These are phyloP conservation scores for Alloteropsis semialata DNA, from an alignment of 176 grass and related monocot genomes.

Conservation along the genomic window DNA sequence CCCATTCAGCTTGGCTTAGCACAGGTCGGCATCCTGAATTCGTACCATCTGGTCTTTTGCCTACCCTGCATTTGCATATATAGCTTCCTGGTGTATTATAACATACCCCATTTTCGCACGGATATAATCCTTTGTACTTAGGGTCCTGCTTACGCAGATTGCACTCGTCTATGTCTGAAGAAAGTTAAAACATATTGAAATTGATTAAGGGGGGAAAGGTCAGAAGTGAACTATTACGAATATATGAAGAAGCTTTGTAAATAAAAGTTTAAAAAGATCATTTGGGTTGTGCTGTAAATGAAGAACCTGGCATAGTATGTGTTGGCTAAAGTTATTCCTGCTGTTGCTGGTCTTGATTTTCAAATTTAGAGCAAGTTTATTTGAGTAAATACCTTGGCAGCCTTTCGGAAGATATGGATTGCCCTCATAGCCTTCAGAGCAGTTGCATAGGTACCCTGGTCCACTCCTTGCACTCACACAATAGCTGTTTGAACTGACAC, in stretches of 20 bases:
- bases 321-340: not conserved
- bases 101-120: conserved; percentile 17
- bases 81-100: conserved; percentile 22
- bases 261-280: too few species aligned
- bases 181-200: not conserved
- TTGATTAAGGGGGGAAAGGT: not conserved
- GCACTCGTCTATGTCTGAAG: conserved; percentile 29
- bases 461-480: conserved; percentile 26
- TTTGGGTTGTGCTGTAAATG: not conserved
- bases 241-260: not conserved
- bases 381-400: conserved; percentile 26
- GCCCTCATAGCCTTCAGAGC: conserved; percentile 36
- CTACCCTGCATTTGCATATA: not conserved
- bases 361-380: not conserved
- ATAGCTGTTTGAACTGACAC: conserved; percentile 39
- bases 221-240: not conserved
- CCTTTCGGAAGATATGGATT: conserved; percentile 21
- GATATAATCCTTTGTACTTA: conserved; percentile 6
- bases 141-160: not conserved
- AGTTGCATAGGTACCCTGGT: conserved; percentile 38
- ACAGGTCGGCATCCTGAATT: not conserved
- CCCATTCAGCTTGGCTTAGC: not conserved
- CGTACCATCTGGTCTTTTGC: not conserved
- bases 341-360: not conserved
- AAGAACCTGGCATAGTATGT: not conserved